Evolutionary conservation across 2,329 filamentous ascomycete genomes (phyloP).

Genomic region (Curvularia sp.): DNA sequence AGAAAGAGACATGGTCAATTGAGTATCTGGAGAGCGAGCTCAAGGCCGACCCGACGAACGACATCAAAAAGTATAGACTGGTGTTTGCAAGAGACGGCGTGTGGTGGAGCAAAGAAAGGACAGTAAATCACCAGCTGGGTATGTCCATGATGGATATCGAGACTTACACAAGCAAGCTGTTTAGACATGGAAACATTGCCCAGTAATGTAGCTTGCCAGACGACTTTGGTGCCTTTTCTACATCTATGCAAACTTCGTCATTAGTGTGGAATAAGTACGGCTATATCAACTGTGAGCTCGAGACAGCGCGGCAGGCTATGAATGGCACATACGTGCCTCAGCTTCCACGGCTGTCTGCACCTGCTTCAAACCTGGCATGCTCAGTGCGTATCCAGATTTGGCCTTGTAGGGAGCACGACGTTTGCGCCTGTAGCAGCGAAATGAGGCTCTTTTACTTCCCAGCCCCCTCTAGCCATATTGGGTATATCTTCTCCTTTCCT

Average conservation of each 20-base stretch:
- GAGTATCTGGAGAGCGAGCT: conserved; percentile 57
- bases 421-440: conserved; percentile 34
- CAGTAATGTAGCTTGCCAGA: neutral
- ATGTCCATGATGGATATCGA: conserved; percentile 56
- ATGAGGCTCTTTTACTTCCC: conserved; percentile 10
- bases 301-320: neutral
- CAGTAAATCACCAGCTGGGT: conserved; percentile 60
- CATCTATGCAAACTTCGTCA: neutral
- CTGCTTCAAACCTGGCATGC: neutral
- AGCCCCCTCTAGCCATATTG: conserved; percentile 18
- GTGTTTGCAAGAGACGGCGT: conserved; percentile 68
- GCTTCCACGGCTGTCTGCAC: neutral
- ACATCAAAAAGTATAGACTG: conserved; percentile 65
- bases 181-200: neutral
- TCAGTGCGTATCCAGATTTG: conserved; percentile 14
- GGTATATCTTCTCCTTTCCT: conserved; percentile 28
- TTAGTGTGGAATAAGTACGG: conserved; percentile 11
- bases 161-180: conserved; percentile 42
- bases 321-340: conserved; percentile 1
- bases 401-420: conserved; percentile 20
- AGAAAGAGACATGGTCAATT: conserved; percentile 60
- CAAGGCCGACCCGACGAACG: conserved; percentile 55
- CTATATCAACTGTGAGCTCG: conserved; percentile 23
- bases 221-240: neutral
- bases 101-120: conserved; percentile 62